phyloP scores from a whole-genome alignment of 2,329 filamentous ascomycete genomes.

The Achaetomium macrosporum region DNA sequence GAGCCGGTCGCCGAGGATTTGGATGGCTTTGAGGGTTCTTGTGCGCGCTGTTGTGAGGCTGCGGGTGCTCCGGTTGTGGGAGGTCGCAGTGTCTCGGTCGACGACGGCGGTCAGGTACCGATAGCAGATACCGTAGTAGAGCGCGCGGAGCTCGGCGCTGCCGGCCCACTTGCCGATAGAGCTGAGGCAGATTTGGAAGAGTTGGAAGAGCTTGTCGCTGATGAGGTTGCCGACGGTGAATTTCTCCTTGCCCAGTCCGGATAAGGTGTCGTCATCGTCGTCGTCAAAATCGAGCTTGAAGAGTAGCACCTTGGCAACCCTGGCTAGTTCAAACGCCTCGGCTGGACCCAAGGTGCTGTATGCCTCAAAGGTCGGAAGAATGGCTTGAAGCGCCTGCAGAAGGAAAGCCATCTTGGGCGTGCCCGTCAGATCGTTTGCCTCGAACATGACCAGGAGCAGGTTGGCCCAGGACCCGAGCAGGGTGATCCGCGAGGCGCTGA shows the following conservation, averaged over 20 bases:
- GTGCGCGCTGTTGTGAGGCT: constrained; percentile 42
- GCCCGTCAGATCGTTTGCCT: constrained; percentile 72
- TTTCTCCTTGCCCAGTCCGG: constrained; percentile 38
- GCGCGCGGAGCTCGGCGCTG: constrained; percentile 65
- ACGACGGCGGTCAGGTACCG: constrained; percentile 71
- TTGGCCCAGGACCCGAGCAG: constrained; percentile 81
- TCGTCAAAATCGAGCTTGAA: constrained; percentile 60
- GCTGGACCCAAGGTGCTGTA: constrained; percentile 63
- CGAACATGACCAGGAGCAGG: constrained; percentile 75
- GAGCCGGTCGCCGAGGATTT: constrained; percentile 64
- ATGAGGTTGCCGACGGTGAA: constrained; percentile 44
- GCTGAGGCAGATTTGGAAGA: constrained; percentile 81
- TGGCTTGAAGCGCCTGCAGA: constrained; percentile 77
- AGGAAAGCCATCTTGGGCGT: constrained; percentile 70
- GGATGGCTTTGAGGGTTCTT: constrained; percentile 67
- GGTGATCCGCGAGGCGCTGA: constrained; percentile 53
- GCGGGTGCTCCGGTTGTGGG: constrained; percentile 24
- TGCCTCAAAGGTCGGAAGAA: constrained; percentile 79
- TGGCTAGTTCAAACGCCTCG: constrained; percentile 70
- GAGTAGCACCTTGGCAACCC: constrained; percentile 66
- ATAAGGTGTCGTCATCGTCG: constrained; percentile 24
- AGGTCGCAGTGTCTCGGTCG: constrained; percentile 32
- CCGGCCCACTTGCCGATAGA: constrained; percentile 71
- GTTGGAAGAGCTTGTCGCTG: constrained; percentile 82
- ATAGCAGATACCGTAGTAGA: constrained; percentile 89